Percentiles rank a stretch among this genome's conserved stretches.
phyloP scores from a whole-genome alignment of 2,329 filamentous ascomycete genomes.

The Diplodia seriata region DNA sequence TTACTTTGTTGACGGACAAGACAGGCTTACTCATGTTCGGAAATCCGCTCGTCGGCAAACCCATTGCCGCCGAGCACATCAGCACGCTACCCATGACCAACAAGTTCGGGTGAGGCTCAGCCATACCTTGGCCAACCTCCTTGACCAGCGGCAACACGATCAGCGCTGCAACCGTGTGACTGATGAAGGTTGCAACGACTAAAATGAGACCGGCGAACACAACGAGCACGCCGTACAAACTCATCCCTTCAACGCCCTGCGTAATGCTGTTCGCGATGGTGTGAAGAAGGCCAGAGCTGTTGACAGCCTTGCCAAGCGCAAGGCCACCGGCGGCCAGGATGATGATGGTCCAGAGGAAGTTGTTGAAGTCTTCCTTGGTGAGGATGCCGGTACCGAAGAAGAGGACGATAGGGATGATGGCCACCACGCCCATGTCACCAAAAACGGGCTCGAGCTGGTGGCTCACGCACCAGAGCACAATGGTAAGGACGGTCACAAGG shows the following conservation, averaged over 20 bases:
- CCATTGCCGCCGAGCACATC: conserved; percentile 99
- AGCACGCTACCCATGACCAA: conserved; percentile 93
- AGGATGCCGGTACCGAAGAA: conserved; percentile 97
- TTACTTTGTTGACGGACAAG: neutral
- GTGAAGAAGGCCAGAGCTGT: conserved; percentile 88
- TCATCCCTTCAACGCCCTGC: conserved; percentile 73
- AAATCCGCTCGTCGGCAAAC: conserved; percentile 91
- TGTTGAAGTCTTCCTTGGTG: conserved; percentile 99
- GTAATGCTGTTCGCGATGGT: conserved; percentile 85
- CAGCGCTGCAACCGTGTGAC: conserved; percentile 92
- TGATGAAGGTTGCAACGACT: conserved; percentile 96
- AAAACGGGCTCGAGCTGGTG: conserved; percentile 88
- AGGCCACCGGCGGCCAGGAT: conserved; percentile 94
- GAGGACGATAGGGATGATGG: conserved; percentile 91
- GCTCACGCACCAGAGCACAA: conserved; percentile 88
- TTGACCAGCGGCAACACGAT: conserved; percentile 92
- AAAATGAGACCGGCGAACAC: conserved; percentile 86
- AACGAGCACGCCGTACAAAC: conserved; percentile 79
- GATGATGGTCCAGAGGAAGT: conserved; percentile 99
- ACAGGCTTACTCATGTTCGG: conserved; percentile 96
- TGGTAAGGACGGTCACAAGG: conserved; percentile 81
- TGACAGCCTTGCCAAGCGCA: conserved; percentile 91
- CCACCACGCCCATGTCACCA: conserved; percentile 97
- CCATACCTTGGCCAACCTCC: conserved; percentile 84
- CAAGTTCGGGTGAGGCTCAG: conserved; percentile 88